A percentile compares a stretch with the other conserved stretches of the same genome.
Conservation (phyloP, 495 filamentous ascomycete species). For the Thermochaetoides thermophila region DNA sequence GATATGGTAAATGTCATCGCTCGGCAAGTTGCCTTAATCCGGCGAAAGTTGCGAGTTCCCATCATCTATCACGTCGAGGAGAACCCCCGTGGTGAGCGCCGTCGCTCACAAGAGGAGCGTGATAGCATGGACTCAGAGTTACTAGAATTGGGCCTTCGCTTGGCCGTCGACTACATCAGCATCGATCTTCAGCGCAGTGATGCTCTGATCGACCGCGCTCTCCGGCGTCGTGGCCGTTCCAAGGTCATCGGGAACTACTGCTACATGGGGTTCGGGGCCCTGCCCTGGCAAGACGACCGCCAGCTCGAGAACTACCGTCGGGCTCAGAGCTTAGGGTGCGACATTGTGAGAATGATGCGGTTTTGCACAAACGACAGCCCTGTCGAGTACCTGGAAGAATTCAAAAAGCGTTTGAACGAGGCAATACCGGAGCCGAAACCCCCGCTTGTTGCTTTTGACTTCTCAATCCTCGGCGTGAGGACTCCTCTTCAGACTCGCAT, state of each 20-base stretch:
- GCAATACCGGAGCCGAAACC: conserved; percentile 39
- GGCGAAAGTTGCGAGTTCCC: conserved; percentile 49
- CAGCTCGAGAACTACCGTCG: conserved; percentile 40
- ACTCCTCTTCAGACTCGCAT: conserved; percentile 54
- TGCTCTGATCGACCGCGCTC: conserved; percentile 34
- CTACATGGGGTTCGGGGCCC: conserved; percentile 32
- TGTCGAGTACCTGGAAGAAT: conserved; percentile 40
- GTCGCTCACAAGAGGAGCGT: conserved; percentile 20
- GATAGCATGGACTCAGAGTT: conserved; percentile 43
- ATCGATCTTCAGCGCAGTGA: conserved; percentile 47
- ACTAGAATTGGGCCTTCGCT: conserved; percentile 50
- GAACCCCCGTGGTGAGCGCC: conserved; percentile 30
- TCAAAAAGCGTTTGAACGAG: conserved; percentile 31
- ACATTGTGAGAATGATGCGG: conserved; percentile 52
- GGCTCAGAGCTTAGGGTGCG: conserved; percentile 50
- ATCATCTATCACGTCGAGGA: conserved; percentile 55
- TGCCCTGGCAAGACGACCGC: conserved; percentile 46
- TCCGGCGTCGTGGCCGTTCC: conserved; percentile 46
- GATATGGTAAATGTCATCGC: conserved; percentile 38
- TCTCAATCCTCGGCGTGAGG: conserved; percentile 49
- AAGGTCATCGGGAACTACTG: conserved; percentile 60
- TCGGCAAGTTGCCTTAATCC: conserved; percentile 40
- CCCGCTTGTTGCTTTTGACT: conserved; percentile 57
- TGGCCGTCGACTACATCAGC: conserved; percentile 61
- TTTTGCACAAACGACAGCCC: conserved; percentile 45